Conservation (phyloP, 2,329 filamentous ascomycete genomes). For the Colletotrichum coccodes region DNA sequence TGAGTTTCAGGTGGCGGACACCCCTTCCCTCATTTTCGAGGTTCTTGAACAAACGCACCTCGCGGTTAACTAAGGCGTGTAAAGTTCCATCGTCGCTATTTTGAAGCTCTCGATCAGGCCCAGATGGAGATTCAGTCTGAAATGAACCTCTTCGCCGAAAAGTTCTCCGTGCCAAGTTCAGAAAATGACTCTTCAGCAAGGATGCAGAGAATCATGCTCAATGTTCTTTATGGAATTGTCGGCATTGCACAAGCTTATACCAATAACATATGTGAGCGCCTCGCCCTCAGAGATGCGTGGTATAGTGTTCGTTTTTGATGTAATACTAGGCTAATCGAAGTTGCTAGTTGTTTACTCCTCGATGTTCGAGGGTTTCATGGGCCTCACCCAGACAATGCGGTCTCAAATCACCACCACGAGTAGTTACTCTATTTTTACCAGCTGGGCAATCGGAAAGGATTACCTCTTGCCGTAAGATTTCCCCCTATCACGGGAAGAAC, state of each 20-base stretch:
- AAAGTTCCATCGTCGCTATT: conserved; percentile 23
- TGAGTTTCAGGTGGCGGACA: too few species aligned
- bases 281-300: too few species aligned
- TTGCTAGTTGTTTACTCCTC: neutral
- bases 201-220: neutral
- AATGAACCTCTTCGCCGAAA: neutral
- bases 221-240: neutral
- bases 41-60: too few species aligned
- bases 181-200: neutral
- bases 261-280: conserved; percentile 1
- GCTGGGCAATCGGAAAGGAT: conserved; percentile 20
- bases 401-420: neutral
- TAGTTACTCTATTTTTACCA: conserved; percentile 13
- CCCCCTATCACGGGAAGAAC: too few species aligned
- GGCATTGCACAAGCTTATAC: conserved; percentile 7
- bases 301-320: too few species aligned
- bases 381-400: neutral
- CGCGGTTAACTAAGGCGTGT: too few species aligned
- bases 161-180: neutral
- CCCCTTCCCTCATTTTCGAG: too few species aligned
- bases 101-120: neutral
- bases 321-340: neutral
- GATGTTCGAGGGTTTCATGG: neutral
- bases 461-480: conserved; percentile 6
- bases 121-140: conserved; percentile 13